Conservation (phyloP, 2,329 filamentous ascomycete genomes). For the Stagonosporopsis tanaceti region DNA sequence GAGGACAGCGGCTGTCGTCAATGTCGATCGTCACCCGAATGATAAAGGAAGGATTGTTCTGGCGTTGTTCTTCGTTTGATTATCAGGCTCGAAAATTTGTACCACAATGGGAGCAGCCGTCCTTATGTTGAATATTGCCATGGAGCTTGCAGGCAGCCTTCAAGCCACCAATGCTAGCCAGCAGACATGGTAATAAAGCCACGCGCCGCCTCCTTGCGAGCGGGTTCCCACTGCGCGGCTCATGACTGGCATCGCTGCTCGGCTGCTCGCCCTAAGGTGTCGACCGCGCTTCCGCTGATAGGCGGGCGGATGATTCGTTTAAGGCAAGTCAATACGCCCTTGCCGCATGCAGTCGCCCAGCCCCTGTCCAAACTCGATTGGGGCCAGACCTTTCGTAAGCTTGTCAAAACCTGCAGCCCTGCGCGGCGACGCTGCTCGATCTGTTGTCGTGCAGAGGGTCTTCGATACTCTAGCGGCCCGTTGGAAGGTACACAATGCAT, state of each 20-base stretch:
- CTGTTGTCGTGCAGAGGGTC: constrained; percentile 17
- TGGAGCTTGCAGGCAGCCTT: constrained; percentile 31
- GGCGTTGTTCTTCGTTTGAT: constrained; percentile 24
- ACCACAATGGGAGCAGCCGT: constrained; percentile 31
- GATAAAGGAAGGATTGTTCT: constrained; percentile 21
- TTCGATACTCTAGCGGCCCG: constrained; percentile 22
- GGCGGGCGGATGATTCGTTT: constrained; percentile 17
- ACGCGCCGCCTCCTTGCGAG: constrained; percentile 30
- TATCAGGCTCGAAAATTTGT: constrained; percentile 27
- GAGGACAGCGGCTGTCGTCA: constrained; percentile 16
- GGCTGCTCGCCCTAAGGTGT: constrained; percentile 12
- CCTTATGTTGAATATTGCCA: constrained; percentile 41
- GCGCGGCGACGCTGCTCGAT: constrained; percentile 16
- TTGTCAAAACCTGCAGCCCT: constrained; percentile 24
- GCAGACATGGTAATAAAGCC: constrained; percentile 38
- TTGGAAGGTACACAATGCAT: constrained; percentile 18
- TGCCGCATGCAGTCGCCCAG: constrained; percentile 13
- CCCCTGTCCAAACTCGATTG: constrained; percentile 7
- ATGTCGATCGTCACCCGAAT: constrained; percentile 36
- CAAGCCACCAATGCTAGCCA: constrained; percentile 34
- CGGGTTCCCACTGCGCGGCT: constrained; percentile 29
- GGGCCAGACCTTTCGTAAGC: constrained; percentile 16
- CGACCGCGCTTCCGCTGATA: constrained; percentile 25
- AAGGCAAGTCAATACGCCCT: constrained; percentile 20
- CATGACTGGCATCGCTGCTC: constrained; percentile 28